These are phyloP conservation scores for Lachnellula hyalina DNA, from an alignment of 2,329 filamentous ascomycete genomes.

Conservation along the genomic window DNA sequence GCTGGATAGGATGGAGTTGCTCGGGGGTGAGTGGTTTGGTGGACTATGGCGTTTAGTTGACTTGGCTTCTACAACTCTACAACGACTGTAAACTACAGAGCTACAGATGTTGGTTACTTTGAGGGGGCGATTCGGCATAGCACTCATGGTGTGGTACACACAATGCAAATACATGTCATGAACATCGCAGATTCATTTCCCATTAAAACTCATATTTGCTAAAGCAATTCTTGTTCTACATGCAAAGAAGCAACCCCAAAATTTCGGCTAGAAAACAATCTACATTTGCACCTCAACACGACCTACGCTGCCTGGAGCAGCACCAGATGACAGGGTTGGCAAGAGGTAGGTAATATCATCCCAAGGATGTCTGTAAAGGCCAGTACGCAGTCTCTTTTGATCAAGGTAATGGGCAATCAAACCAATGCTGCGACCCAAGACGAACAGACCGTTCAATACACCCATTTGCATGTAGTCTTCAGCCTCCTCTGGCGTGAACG, in stretches of 20 bases:
- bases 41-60: conserved; percentile 1
- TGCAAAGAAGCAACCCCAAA: conserved; percentile 19
- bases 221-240: conserved; percentile 22
- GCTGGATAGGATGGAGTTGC: neutral
- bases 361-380: conserved; percentile 98
- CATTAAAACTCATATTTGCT: neutral
- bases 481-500: conserved; percentile 91
- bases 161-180: neutral
- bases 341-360: conserved; percentile 96
- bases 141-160: neutral
- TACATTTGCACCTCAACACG: conserved; percentile 81
- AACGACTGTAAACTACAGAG: neutral
- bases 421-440: conserved; percentile 94
- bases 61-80: neutral
- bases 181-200: neutral
- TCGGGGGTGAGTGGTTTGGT: neutral
- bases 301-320: conserved; percentile 66
- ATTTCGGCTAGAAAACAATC: conserved; percentile 10
- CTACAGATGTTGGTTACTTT: conserved; percentile 9
- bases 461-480: conserved; percentile 99
- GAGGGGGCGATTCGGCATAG: neutral
- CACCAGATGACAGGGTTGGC: conserved; percentile 68
- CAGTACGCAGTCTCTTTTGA: conserved; percentile 98
- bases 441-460: conserved; percentile 98
- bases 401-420: conserved; percentile 99